A percentile compares a stretch with the other conserved stretches of the same genome.
phyloP scores from a whole-genome alignment of 305 asterid genomes.

The Euphrasia arctica region DNA sequence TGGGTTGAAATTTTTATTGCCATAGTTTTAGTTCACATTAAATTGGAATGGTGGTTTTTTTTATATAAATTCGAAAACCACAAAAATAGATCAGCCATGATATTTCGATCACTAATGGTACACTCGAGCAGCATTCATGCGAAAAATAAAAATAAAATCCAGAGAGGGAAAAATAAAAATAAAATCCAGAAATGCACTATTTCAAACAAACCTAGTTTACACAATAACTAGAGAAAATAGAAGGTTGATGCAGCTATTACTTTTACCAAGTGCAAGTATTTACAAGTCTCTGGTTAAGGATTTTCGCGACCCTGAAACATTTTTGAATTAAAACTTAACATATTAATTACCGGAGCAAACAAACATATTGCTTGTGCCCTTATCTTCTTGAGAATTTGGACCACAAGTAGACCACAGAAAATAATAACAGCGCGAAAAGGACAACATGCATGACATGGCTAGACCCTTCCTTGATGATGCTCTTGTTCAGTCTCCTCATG shows the following conservation, averaged over 20 bases:
- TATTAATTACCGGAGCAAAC: not conserved
- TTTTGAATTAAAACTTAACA: not conserved
- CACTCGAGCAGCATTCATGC: not conserved
- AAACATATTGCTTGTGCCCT: constrained; percentile 11
- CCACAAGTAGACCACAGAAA: constrained; percentile 58
- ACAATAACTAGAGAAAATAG: not conserved
- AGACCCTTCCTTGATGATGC: constrained; percentile 74
- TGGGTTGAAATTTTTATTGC: no score
- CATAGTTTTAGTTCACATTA: no score
- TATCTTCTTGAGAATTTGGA: constrained; percentile 59
- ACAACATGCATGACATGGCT: constrained; percentile 76
- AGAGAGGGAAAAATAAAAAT: not conserved
- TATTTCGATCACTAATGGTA: not conserved
- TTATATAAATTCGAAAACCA: not conserved
- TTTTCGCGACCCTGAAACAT: not conserved
- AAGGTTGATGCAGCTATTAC: not conserved
- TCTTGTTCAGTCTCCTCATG: constrained; percentile 77
- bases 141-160: not conserved
- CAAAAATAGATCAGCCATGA: not conserved
- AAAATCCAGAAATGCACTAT: not conserved
- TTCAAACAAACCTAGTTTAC: not conserved
- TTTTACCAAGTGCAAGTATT: not conserved
- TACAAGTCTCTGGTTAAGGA: not conserved
- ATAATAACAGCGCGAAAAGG: constrained; percentile 67
- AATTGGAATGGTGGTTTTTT: not conserved